These are phyloP conservation scores for Phytophthora fragariaefolia DNA, from an alignment of 352 stramenopile species.

Conservation along the genomic window DNA sequence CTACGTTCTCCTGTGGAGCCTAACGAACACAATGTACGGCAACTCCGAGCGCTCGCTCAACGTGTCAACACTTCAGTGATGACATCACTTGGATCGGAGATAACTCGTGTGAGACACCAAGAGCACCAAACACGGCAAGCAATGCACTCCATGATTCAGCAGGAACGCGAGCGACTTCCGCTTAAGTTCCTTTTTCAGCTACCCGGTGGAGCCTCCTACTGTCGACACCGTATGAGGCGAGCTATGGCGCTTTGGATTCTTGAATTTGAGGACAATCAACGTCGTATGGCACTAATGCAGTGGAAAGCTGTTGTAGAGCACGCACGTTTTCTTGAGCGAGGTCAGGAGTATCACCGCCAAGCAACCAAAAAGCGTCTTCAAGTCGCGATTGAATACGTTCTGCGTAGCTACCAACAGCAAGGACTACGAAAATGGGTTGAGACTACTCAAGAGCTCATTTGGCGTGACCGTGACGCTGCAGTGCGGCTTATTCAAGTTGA, in stretches of 20 bases:
- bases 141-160: constrained; percentile 62
- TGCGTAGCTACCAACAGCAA: constrained; percentile 71
- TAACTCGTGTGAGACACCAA: constrained; percentile 44
- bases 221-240: constrained; percentile 70
- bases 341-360: constrained; percentile 65
- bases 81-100: constrained; percentile 48
- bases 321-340: constrained; percentile 58
- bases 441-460: constrained; percentile 63
- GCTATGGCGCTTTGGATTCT: constrained; percentile 76
- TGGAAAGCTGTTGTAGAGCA: constrained; percentile 85
- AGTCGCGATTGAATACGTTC: constrained; percentile 72
- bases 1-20: constrained; percentile 64
- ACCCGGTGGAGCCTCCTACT: constrained; percentile 76
- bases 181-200: constrained; percentile 86
- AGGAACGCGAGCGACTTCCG: constrained; percentile 64
- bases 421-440: constrained; percentile 64
- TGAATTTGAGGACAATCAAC: constrained; percentile 80
- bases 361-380: constrained; percentile 64
- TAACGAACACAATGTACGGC: constrained; percentile 45
- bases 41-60: constrained; percentile 50
- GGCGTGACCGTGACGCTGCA: constrained; percentile 58
- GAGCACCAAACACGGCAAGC: constrained; percentile 48
- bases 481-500: constrained; percentile 61
- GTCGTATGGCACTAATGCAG: constrained; percentile 73
- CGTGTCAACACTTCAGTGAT: constrained; percentile 62